Base-by-base conservation (phyloP, 140 eudicot genomes). In the Ambrosia hybrid region DNA sequence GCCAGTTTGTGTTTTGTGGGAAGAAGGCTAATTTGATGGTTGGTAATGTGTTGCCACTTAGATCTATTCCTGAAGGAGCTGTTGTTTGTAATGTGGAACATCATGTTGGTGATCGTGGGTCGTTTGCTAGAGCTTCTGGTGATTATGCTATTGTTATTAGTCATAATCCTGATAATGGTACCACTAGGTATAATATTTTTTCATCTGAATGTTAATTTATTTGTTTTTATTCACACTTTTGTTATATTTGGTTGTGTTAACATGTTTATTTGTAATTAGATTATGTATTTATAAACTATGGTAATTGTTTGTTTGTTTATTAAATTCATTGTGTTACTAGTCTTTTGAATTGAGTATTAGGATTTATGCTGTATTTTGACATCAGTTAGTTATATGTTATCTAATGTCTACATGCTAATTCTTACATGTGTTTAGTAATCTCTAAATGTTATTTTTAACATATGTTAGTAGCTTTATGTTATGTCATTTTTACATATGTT, bases 11-110 rank as follows among this genome's bases (percentile, higher is more conserved):
- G 2, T 90, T 81, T 51, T 90, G 97, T 11, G 95, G 97, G 0
- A 90, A 87, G 85, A 90, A 90, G 78, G 97, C 97, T 0, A 85
- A 86, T 60, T 60, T 91, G 7, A 85, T 86, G 80, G 97, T 91
- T 2, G 97, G 95, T 0, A 91, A 91, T 51, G 95, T 91, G 0
- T 71, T 91, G 48, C 97, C 97, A 0, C 80, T 91, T 59, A 76
- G 95, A 59, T 77, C 87, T 59, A 83, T 91, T 3, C 97, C 97
- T 0, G 97, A 90, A 69, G 97, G 95, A 15, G 95, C 92, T 14
- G 97, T 90, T 1, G 95, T 90, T 15, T 90, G 97, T 34, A 90
- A 91, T 73, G 97, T 91, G 0, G 97, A 91, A 61, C 95, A 91
- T 46, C 91, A 91, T 17, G 95, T 91, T 8, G 97, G 97, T 11